Evolutionary conservation across 495 filamentous ascomycete genomes (phyloP), one percentile per base, ranked within the genome.

Genomic region (Trichoderma gamsii): DNA sequence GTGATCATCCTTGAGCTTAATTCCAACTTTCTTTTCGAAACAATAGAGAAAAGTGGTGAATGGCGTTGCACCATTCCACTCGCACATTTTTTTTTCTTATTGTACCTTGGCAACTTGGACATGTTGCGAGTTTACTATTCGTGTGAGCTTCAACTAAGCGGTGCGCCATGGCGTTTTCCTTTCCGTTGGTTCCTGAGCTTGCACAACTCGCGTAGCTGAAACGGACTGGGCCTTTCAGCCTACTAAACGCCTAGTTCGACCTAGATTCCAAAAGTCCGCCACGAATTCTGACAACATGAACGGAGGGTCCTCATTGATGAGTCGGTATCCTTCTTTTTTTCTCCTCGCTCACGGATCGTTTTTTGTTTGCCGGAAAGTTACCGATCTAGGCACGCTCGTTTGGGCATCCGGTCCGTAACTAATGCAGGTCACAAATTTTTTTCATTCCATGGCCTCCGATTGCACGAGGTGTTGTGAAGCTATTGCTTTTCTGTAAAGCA

Each of bases 151-250:
- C 11, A 7, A 13, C 25, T 21, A 32, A 32, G 51, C n/a, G 15
- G 15, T 16, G 16, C 56, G 25, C 56, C 25, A 61, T 61, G 56
- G 56, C 56, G 56, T 61, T 61, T 29, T 61, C 9, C 56, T 61
- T 61, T 61, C 56, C 56, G 56, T 61, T 11, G 13, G 44, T 49
- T 38, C 8, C 13, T 13, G 44, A 4, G 44, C n/a, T n/a, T 29
- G 56, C 56, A 32, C 25, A 52, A n/a, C 49, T 11, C n/a, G 18
- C 16, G 21, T 52, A 23, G 8, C 21, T 21, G 4, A 4, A 52
- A 52, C 5, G 18, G 21, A 11, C 21, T 21, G 5, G 18, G 18
- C 9, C 49, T 23, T 21, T 21, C 1, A 52, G 18, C 9, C 49
- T 52, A 23, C 9, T 21, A 11, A 52, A 46, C 43, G 43, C 5